These are phyloP conservation scores for Neonectria faginata DNA, from an alignment of 2,329 filamentous ascomycete species.

Conservation along the genomic window DNA sequence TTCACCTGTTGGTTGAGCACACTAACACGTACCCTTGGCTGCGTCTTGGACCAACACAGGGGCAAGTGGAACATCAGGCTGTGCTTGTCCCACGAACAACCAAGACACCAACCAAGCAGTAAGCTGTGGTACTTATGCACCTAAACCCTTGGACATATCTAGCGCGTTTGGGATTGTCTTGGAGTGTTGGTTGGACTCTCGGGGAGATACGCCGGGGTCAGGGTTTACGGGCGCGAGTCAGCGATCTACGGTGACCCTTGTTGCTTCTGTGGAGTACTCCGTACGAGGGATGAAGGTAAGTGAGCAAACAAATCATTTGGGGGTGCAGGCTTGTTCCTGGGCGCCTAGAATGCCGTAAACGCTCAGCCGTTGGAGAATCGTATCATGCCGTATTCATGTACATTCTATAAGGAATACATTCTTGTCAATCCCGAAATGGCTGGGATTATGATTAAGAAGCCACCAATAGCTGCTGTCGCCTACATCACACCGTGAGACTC, in stretches of 20 bases:
- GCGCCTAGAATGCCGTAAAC: not conserved
- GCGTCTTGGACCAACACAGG: not conserved
- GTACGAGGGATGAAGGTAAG: not conserved
- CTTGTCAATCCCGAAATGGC: not conserved
- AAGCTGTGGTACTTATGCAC: not conserved
- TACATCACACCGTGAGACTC: no score
- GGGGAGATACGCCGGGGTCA: not conserved
- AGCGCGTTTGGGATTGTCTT: not conserved
- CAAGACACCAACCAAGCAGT: not conserved
- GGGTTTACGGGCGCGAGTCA: not conserved
- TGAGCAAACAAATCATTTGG: not conserved
- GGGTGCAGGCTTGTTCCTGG: not conserved
- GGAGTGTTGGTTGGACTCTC: not conserved
- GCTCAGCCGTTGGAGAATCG: not conserved
- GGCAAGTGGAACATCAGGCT: not conserved
- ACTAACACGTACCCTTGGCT: not conserved
- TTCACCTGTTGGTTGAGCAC: conserved; percentile 6
- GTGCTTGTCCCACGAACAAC: no score
- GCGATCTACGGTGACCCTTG: not conserved
- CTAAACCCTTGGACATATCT: not conserved
- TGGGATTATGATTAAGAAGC: not conserved
- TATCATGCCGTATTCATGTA: not conserved
- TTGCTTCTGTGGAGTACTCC: not conserved
- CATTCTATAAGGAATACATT: not conserved
- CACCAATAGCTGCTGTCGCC: no score